Percentiles rank a stretch among this genome's conserved stretches.
phyloP scores from a whole-genome alignment of 768 basidiomycete species.

The Tricholomella constricta region DNA sequence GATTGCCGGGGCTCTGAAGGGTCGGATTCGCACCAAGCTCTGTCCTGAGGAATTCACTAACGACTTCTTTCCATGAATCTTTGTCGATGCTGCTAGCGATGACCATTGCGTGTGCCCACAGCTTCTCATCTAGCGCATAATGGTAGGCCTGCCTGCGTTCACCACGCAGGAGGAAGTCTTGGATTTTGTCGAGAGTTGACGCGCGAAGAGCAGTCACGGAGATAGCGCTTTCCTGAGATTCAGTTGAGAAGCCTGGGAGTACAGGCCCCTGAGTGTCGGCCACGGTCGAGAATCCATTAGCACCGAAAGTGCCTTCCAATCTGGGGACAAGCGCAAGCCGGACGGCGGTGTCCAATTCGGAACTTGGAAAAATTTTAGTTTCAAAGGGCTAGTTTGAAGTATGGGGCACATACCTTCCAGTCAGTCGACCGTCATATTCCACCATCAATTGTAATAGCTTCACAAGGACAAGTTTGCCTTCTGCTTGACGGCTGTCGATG shows the following conservation, averaged over 20 bases:
- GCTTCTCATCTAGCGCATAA: slow-evolving; percentile 82
- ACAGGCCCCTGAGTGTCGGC: slow-evolving; percentile 31
- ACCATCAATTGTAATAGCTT: slow-evolving; percentile 79
- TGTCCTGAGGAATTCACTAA: slow-evolving; percentile 77
- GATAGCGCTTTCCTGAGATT: slow-evolving; percentile 51
- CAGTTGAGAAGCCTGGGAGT: slow-evolving; percentile 22
- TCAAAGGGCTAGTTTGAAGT: neutral
- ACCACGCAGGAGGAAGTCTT: slow-evolving; percentile 78
- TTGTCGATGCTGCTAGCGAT: slow-evolving; percentile 93
- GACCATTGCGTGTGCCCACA: slow-evolving; percentile 96
- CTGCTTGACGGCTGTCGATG: slow-evolving; percentile 57
- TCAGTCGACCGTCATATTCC: slow-evolving; percentile 85
- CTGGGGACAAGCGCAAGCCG: slow-evolving; percentile 71
- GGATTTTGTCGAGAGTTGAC: slow-evolving; percentile 74
- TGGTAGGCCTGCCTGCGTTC: slow-evolving; percentile 85
- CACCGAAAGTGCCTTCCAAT: slow-evolving; percentile 34
- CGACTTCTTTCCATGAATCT: slow-evolving; percentile 91
- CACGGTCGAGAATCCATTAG: slow-evolving; percentile 29
- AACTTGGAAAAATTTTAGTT: slow-evolving; percentile 27
- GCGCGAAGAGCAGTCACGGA: slow-evolving; percentile 60
- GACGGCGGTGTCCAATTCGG: slow-evolving; percentile 73
- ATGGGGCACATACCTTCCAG: slow-evolving; percentile 69
- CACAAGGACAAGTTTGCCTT: slow-evolving; percentile 76
- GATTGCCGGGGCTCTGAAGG: slow-evolving; percentile 17
- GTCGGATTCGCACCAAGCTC: slow-evolving; percentile 55